Evolutionary conservation across 495 filamentous ascomycete genomes (phyloP), one percentile per base, ranked within the genome.

Genomic region (Parathielavia hyrcaniae): DNA sequence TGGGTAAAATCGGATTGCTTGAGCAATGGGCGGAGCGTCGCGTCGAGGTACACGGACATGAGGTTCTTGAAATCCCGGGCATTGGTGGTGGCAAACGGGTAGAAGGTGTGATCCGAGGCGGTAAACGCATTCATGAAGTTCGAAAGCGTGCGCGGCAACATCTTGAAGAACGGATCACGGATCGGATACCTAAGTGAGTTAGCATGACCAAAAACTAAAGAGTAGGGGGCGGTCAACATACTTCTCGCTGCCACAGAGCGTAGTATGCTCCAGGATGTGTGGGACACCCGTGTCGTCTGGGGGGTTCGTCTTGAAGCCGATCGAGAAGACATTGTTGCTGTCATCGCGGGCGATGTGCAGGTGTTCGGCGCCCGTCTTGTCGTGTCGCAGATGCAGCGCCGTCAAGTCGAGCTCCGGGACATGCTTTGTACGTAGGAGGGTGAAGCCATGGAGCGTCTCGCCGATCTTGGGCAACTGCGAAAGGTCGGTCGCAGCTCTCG

Each of bases 91-190:
- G 93, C 90, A 67, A 98, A 98, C 2, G 93, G 93, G 69, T 98
- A 98, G 43, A 86, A 91, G n/a, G 93, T 98, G 68, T 98, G 90
- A 67, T 98, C 93, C 20, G 89, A 85, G 35, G 90, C 88, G 38
- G 93, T 98, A 65, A 97, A 95, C 45, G 93, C 93, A 68, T 98
- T 98, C 93, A 98, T 98, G 68, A 96, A 97, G 70, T 97, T 98
- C 41, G 93, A 96, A 4, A 98, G 82, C 23, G 93, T 96, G 49
- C 93, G 86, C 14, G 92, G 95, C 30, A 98, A 82, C 93, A 98
- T 98, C 79, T 97, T 98, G 76, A 98, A 97, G 77, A 98, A 98
- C 0, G 93, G 93, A 71, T 98, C 93, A 53, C 93, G 87, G 60
- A 98, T 88, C 17, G 93, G 95, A 72, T 91, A 96, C 69, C 90